Conservation (phyloP, 345 rosid species). For the Xanthoceras sorbifolium region DNA sequence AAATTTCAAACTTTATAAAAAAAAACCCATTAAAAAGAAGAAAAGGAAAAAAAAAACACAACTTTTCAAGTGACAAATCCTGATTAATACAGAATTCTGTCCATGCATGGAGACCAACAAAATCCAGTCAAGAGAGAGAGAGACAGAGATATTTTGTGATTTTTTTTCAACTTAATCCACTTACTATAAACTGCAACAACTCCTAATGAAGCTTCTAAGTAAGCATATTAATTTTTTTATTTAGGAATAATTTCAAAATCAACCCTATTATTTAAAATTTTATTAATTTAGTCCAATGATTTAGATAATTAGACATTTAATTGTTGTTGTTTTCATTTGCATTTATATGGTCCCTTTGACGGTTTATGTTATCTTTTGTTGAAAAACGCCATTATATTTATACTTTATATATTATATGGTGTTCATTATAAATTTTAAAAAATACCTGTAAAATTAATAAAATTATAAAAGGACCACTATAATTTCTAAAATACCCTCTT, state of each 20-base stretch:
- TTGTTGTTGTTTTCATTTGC: not conserved
- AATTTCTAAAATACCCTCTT: no score
- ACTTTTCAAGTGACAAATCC: not conserved
- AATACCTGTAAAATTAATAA: no score
- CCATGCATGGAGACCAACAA: not conserved
- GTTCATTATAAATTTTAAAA: no score
- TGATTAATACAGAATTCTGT: not conserved
- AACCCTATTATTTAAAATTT: not conserved
- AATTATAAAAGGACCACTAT: no score
- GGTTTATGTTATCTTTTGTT: no score
- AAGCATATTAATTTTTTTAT: not conserved
- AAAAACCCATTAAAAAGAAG: not conserved
- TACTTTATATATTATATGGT: no score
- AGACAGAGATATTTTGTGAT: not conserved
- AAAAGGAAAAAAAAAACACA: not conserved
- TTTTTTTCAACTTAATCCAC: slow-evolving; percentile 14
- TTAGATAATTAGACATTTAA: no score
- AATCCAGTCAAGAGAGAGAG: not conserved
- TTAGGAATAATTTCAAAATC: not conserved
- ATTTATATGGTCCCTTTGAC: no score
- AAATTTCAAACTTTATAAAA: not conserved
- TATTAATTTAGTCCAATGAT: not conserved
- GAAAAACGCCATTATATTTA: not conserved
- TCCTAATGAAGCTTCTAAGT: not conserved
- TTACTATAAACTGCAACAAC: not conserved